These are phyloP conservation scores for Acanthamoeba healyi DNA, from an alignment of 208 protist genomes.

Conservation along the genomic window DNA sequence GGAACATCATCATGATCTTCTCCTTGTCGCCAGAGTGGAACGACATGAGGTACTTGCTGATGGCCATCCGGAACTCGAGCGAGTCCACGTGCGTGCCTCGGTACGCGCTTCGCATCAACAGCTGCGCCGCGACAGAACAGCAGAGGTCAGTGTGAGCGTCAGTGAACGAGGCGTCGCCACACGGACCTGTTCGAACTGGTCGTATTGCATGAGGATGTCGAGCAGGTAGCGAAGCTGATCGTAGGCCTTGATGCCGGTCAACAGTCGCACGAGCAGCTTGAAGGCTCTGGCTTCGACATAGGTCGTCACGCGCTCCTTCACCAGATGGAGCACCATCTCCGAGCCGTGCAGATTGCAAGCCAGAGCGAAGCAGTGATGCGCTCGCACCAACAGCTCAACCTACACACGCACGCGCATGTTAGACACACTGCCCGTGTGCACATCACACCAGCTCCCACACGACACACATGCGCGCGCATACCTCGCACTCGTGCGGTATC, in stretches of 20 bases:
- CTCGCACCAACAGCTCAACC: slow-evolving; percentile 63
- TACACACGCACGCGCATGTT: too few relatives aligned
- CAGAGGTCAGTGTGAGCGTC: too few relatives aligned
- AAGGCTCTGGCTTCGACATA: slow-evolving; percentile 10
- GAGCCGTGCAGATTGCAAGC: slow-evolving; percentile 46
- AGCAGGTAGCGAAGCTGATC: slow-evolving; percentile 31
- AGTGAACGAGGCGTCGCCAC: too few relatives aligned
- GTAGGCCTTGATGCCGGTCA: slow-evolving; percentile 58
- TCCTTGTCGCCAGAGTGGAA: slow-evolving; percentile 35
- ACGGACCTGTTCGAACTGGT: slow-evolving; percentile 67
- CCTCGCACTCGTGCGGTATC: slow-evolving; percentile 49
- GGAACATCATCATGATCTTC: slow-evolving; percentile 69
- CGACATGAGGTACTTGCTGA: slow-evolving; percentile 23
- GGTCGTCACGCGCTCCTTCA: slow-evolving; percentile 7
- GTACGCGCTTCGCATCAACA: background rate
- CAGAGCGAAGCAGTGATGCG: slow-evolving; percentile 45
- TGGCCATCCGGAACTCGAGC: slow-evolving; percentile 36
- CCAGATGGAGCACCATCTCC: slow-evolving; percentile 53
- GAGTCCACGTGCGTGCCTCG: background rate
- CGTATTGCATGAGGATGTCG: slow-evolving; percentile 45
- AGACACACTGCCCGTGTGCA: too few relatives aligned
- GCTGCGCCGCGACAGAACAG: too few relatives aligned
- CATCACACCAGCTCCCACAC: too few relatives aligned
- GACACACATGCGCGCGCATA: too few relatives aligned
- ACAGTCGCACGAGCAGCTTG: slow-evolving; percentile 45